Percentiles rank a stretch among this genome's conserved stretches.
phyloP scores from a whole-genome alignment of 257 asterid species.

The Solanum clarkiae region DNA sequence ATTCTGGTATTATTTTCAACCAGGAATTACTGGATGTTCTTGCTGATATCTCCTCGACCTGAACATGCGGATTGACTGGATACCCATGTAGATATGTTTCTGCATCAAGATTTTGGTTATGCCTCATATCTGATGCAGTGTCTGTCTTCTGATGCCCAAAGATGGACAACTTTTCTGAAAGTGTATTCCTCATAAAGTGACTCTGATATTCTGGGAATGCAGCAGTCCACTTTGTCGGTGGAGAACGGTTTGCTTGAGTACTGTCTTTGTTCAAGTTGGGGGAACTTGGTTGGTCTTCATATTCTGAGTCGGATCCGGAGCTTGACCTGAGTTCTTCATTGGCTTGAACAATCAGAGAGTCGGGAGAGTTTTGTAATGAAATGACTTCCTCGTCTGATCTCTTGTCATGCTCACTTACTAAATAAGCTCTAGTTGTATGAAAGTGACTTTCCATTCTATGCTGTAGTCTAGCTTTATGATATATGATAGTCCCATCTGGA shows the following conservation, averaged over 20 bases:
- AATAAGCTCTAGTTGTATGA: conserved; percentile 7
- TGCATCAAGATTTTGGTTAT: conserved; percentile 2
- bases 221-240: conserved; percentile 18
- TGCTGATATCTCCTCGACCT: conserved; percentile 9
- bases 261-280: conserved; percentile 25
- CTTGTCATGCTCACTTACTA: conserved; percentile 15
- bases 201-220: conserved; percentile 23
- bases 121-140: conserved; percentile 7
- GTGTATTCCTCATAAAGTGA: conserved; percentile 11
- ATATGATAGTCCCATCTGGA: conserved; percentile 52
- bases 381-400: conserved; percentile 45
- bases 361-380: conserved; percentile 78
- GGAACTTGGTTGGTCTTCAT: conserved; percentile 35
- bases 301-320: conserved; percentile 41
- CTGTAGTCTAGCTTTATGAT: conserved; percentile 19
- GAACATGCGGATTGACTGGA: conserved; percentile 16
- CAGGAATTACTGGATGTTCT: conserved; percentile 16
- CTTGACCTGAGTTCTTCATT: conserved; percentile 30
- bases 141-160: conserved; percentile 27
- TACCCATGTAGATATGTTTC: conserved; percentile 7
- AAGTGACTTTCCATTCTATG: conserved; percentile 13
- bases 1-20: conserved; percentile 24
- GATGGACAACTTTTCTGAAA: conserved; percentile 8
- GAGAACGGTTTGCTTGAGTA: conserved; percentile 13
- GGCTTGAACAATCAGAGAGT: conserved; percentile 48